Percentiles rank a stretch among this genome's conserved stretches.
Conservation (phyloP, 306 rosid species). For the Glycine tomentella region DNA sequence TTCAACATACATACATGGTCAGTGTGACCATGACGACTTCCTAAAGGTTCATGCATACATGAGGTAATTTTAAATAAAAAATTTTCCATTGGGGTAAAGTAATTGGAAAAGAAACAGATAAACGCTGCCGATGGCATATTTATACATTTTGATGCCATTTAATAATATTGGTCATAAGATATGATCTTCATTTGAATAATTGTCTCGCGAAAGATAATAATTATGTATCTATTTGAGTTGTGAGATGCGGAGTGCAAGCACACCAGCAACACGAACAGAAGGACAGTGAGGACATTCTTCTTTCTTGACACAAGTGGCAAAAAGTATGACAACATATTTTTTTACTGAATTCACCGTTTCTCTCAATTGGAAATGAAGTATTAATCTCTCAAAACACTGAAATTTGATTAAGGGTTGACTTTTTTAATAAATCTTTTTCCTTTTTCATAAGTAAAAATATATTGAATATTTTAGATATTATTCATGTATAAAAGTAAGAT, state of each 20-base stretch:
- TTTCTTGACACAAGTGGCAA: neutral
- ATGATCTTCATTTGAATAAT: conserved; percentile 1
- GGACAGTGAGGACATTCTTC: neutral
- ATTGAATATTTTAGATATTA: too few species aligned
- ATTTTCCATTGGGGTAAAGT: neutral
- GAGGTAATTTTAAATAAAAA: neutral
- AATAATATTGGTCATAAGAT: neutral
- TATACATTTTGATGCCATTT: neutral
- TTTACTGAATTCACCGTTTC: neutral
- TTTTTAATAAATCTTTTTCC: neutral
- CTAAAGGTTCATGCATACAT: neutral
- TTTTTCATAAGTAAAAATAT: too few species aligned
- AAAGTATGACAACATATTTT: neutral
- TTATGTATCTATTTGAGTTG: neutral
- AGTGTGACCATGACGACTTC: neutral
- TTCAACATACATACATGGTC: neutral
- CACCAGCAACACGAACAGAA: neutral
- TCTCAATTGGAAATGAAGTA: neutral
- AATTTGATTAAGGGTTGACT: neutral
- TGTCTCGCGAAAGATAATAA: too few species aligned
- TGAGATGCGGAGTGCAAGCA: neutral
- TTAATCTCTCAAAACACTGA: too few species aligned
- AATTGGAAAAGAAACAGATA: neutral
- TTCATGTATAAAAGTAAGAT: too few species aligned
- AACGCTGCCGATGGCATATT: neutral